Base-by-base conservation (phyloP, 2,329 filamentous ascomycete species). In the Sporothrix brunneoviolacea region DNA sequence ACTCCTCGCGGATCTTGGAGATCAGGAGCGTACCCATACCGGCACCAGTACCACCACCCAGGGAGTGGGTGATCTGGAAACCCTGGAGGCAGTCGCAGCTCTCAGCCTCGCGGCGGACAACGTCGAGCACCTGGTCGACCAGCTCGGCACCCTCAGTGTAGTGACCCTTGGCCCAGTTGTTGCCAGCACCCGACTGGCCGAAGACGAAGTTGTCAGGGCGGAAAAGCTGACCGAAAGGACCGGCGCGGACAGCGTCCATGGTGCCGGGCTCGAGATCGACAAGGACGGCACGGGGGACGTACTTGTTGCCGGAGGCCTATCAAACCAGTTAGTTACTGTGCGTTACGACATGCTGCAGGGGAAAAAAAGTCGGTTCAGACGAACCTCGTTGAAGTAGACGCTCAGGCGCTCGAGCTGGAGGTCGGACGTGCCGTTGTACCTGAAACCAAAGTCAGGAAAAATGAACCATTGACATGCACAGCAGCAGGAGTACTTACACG, bases 111-210 rank as follows among this genome's bases (percentile, higher is more conserved):
- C 93, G 91, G 70, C 93, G 93, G 69, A 98, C 91, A 61, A 98
- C 93, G 70, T 97, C 93, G 63, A 98, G 84, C 62, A 98, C 93
- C 68, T 96, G 82, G 79, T 98, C 93, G 62, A 98, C 93, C 58
- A 97, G 83, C 79, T 98, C 93, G 63, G 93, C 93, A 83, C 93
- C 93, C 80, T 98, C 93, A 60, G 93, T 98, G 83, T 98, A 98
- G 74, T 98, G 93, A 77, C 93, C 93, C 86, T 97, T 98, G 74
- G 93, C 93, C 93, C 93, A 98, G 85, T 97, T 97, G 89, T 98
- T 98, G 77, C 93, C 93, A 72, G 93, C 93, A 82, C 93, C 91
- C 65, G 93, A 97, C 80, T 97, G 93, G 65, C 93, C 93, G 74
- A 97, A 97, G 69, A 97, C 90, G 76, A 97, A 97, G 86, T 97